phyloP scores from a whole-genome alignment of 495 filamentous ascomycete genomes.

The Talaromyces proteolyticus region DNA sequence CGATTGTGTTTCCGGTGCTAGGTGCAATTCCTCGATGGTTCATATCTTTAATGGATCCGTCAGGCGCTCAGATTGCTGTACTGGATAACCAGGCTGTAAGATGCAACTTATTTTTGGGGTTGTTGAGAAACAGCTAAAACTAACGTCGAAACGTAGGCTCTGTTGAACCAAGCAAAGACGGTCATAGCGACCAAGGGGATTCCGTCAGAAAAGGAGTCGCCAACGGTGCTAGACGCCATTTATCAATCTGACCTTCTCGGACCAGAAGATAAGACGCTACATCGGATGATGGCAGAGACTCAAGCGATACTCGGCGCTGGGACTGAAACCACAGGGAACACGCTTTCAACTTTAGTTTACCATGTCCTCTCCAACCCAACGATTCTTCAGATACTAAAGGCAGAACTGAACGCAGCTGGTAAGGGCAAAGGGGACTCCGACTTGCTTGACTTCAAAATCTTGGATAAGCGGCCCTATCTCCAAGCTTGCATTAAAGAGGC shows the following conservation, averaged over 20 bases:
- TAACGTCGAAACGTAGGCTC: not conserved
- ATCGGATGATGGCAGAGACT: conserved; percentile 24
- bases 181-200: conserved; percentile 4
- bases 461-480: conserved; percentile 32
- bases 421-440: conserved; percentile 5
- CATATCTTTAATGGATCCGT: conserved; percentile 4
- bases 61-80: conserved; percentile 5
- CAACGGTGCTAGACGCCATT: conserved; percentile 30
- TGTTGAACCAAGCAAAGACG: conserved; percentile 5
- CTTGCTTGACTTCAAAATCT: conserved; percentile 9
- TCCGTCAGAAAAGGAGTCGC: conserved; percentile 2
- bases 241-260: conserved; percentile 20
- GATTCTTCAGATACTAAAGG: conserved; percentile 14
- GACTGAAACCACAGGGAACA: conserved; percentile 27
- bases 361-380: conserved; percentile 17
- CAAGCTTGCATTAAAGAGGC: conserved; percentile 36
- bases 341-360: conserved; percentile 11
- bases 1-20: conserved; percentile 1
- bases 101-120: not conserved
- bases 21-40: conserved; percentile 5
- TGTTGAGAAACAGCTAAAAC: not conserved
- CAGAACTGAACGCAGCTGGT: conserved; percentile 18
- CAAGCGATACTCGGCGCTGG: conserved; percentile 30
- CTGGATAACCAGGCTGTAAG: conserved; percentile 7
- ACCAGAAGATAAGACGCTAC: conserved; percentile 7